Conservation (phyloP, 129 eudicot species). For the Centrapalus pauciflorus region DNA sequence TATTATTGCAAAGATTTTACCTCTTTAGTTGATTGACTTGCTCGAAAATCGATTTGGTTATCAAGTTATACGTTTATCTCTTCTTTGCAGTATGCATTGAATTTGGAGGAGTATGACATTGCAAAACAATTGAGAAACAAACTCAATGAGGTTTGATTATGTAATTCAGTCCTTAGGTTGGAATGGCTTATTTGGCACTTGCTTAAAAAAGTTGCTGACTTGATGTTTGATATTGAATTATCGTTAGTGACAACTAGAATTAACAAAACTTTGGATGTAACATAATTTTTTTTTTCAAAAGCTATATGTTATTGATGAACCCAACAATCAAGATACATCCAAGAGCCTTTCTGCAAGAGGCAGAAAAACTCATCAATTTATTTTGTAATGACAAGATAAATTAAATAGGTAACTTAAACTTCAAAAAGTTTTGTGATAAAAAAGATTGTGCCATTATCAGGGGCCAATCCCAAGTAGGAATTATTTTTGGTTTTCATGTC, state of each 20-base stretch:
- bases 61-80: not conserved
- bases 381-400: too few species aligned
- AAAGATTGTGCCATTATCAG: too few species aligned
- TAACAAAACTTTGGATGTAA: not conserved
- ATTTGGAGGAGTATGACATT: slow-evolving; percentile 89
- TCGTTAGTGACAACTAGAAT: not conserved
- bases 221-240: not conserved
- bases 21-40: not conserved
- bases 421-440: too few species aligned
- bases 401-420: too few species aligned
- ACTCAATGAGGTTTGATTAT: slow-evolving; percentile 73
- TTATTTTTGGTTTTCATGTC: too few species aligned
- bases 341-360: too few species aligned
- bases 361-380: too few species aligned
- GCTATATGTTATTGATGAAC: too few species aligned
- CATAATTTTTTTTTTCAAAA: too few species aligned
- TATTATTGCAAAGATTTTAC: not conserved
- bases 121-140: slow-evolving; percentile 85
- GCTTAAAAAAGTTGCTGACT: not conserved
- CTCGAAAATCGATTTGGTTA: slow-evolving; percentile 1
- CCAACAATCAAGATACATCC: not conserved
- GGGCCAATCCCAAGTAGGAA: too few species aligned
- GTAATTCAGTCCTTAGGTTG: not conserved
- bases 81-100: slow-evolving; percentile 72
- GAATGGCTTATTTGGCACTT: not conserved